phyloP scores from a whole-genome alignment of 805 yeast species.

The Yarrowia porcina region DNA sequence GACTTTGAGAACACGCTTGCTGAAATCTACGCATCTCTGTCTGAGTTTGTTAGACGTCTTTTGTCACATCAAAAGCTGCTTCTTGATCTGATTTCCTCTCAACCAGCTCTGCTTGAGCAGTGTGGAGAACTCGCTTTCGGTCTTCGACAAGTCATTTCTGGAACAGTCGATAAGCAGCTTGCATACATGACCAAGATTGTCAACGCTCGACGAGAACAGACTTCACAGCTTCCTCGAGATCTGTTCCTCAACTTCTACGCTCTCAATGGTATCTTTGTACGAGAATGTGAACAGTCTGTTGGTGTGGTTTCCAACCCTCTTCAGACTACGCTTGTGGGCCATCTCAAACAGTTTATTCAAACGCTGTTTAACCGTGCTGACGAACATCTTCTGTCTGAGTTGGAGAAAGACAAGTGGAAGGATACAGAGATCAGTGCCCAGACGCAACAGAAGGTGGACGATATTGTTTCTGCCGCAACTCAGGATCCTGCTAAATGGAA shows the following conservation, averaged over 20 bases:
- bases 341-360: conserved; percentile 56
- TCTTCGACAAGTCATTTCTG: conserved; percentile 63
- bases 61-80: conserved; percentile 75
- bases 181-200: conserved; percentile 62
- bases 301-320: conserved; percentile 64
- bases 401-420: conserved; percentile 77
- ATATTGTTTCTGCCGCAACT: conserved; percentile 48
- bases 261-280: conserved; percentile 63
- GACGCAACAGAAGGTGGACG: conserved; percentile 51
- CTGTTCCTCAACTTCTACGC: conserved; percentile 66
- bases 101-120: conserved; percentile 32
- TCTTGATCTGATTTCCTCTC: conserved; percentile 63
- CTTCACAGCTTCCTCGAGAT: conserved; percentile 53
- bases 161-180: conserved; percentile 58
- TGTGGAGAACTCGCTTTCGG: conserved; percentile 48
- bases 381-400: conserved; percentile 45
- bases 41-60: conserved; percentile 71
- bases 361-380: conserved; percentile 54
- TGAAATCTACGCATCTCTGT: conserved; percentile 56
- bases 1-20: conserved; percentile 74
- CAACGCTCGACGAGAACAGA: conserved; percentile 70
- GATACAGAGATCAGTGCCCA: conserved; percentile 56
- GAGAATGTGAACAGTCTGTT: conserved; percentile 78
- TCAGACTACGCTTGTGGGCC: conserved; percentile 64
- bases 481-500: conserved; percentile 52